These are phyloP conservation scores for Phalaenopsis aphrodite DNA, from an alignment of 106 monocot species.

Conservation along the genomic window DNA sequence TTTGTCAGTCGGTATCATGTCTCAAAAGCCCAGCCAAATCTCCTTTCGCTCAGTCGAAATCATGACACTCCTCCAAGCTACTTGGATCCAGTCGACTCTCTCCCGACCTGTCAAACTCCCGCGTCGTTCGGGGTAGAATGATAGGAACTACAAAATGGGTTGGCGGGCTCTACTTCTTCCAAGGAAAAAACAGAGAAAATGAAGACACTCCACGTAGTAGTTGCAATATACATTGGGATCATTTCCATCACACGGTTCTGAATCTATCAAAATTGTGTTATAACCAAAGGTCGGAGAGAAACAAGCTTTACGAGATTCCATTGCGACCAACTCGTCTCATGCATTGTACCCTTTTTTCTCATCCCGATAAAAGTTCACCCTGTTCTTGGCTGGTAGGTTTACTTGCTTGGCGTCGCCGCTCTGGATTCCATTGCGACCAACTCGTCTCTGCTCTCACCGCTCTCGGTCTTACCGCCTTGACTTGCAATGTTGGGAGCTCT, in stretches of 20 bases:
- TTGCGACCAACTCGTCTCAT: too few species aligned
- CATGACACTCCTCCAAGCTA: too few species aligned
- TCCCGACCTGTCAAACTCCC: too few species aligned
- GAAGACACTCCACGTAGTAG: slow-evolving; percentile 1
- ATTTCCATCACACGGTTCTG: slow-evolving; percentile 36
- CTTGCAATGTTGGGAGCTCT: slow-evolving; percentile 46
- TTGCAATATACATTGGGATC: slow-evolving; percentile 51
- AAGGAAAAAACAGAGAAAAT: too few species aligned
- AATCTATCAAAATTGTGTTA: slow-evolving; percentile 65
- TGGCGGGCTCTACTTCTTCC: too few species aligned
- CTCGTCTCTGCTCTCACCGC: slow-evolving; percentile 44
- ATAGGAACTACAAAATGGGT: too few species aligned
- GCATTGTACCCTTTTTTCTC: slow-evolving; percentile 74
- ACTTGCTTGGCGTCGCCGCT: slow-evolving; percentile 50
- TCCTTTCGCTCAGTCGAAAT: too few species aligned
- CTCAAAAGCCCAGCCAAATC: too few species aligned
- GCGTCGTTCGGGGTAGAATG: too few species aligned
- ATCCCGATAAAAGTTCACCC: slow-evolving; percentile 84
- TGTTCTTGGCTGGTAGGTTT: slow-evolving; percentile 68
- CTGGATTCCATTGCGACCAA: slow-evolving; percentile 46
- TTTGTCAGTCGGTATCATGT: too few species aligned
- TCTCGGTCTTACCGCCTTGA: slow-evolving; percentile 52
- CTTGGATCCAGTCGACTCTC: too few species aligned
- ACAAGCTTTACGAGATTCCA: too few species aligned
- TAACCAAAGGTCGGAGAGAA: slow-evolving; percentile 49